Evolutionary conservation across 2,329 filamentous ascomycete species (phyloP).

Genomic region (Stromatinia cepivora): DNA sequence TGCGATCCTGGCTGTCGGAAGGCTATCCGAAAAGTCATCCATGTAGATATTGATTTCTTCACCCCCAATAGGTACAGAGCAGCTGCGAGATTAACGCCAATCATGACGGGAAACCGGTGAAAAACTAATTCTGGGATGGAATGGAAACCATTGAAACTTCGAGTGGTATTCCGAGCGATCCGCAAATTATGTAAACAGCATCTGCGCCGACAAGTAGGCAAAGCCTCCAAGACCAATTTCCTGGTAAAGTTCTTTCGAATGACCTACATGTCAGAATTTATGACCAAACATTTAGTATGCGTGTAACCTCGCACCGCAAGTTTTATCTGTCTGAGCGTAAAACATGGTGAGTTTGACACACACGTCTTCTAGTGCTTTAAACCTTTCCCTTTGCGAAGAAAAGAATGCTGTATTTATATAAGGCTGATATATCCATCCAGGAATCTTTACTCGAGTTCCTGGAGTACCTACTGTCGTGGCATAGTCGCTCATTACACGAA

Average conservation of each 20-base stretch:
- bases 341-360: constrained; percentile 4
- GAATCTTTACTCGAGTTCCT: neutral
- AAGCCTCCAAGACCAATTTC: neutral
- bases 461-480: neutral
- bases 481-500: neutral
- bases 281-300: too few species aligned
- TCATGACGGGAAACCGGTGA: neutral
- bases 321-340: neutral
- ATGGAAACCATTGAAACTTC: constrained; percentile 5
- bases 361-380: neutral
- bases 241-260: neutral
- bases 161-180: constrained; percentile 1
- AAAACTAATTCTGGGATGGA: neutral
- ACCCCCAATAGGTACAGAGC: neutral
- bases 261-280: neutral
- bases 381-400: neutral
- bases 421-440: neutral
- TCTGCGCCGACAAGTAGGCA: neutral
- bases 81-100: neutral
- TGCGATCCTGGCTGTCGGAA: neutral
- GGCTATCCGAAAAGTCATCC: neutral
- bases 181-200: neutral
- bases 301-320: neutral
- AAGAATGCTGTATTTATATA: neutral
- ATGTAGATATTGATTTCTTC: neutral